Base-by-base conservation (phyloP, 495 filamentous ascomycete species). In the Aspergillus diversus region DNA sequence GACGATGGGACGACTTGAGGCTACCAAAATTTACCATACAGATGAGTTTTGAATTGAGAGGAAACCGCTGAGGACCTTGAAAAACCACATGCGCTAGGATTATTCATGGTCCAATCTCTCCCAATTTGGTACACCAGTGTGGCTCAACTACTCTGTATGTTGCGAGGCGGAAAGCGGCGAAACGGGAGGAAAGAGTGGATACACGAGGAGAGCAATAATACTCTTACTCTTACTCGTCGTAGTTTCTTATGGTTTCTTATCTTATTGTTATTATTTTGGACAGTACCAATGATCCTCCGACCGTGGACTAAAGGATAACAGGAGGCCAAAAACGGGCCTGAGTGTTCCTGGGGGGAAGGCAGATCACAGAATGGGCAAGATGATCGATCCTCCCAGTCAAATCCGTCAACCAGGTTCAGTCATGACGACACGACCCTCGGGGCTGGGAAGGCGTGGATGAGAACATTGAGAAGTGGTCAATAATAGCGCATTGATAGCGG, bases 351-450 rank as follows among this genome's bases (percentile, higher is more conserved):
- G 55, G 39, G 11, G 48, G 54, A 12, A 12, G 48, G 34, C 5
- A 50, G 48, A 59, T 49, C 53, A 51, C 46, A 63, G 42, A 17
- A 33, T 49, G 59, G 57, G 51, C 63, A 54, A 54, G 33, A 55
- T 49, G 39, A 51, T 59, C 51, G 52, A 39, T 47, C 54, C 57
- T 33, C 43, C 63, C 59, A 48, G 33, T 35, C n/a, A 48, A 57
- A 58, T 59, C 58, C 59, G 49, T 57, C 55, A 43, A 21, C 59
- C 42, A 55, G 59, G 49, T 52, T 54, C 32, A 27, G 55, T 63
- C 60, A 69, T 69, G 67, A 69, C 63, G 67, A 69, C 67, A 69
- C 53, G 57, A 66, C 63, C 59, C 51, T 60, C 46, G 52, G 32
- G n/a, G 39, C 32, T 37, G 51, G 33, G 48, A 52, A 37, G 8